These are phyloP conservation scores for Endoconidiophora laricicola DNA, from an alignment of 2,329 filamentous ascomycete genomes.

Conservation along the genomic window DNA sequence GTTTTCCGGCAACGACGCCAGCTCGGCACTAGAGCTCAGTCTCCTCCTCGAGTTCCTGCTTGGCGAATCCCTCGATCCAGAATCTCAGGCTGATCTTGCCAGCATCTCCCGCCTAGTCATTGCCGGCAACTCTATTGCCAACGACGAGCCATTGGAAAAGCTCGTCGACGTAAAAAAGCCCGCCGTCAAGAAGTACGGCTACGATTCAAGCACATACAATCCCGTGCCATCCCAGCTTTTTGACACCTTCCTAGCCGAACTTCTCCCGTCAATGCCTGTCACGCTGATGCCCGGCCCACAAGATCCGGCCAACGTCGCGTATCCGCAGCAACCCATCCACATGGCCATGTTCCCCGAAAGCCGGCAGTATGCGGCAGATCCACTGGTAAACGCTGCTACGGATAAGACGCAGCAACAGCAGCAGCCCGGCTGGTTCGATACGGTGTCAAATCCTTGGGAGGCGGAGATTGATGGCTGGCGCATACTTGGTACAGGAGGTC, in stretches of 20 bases:
- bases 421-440: constrained; percentile 62
- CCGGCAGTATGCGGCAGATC: constrained; percentile 45
- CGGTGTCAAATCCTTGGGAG: constrained; percentile 85
- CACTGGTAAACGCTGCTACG: constrained; percentile 16
- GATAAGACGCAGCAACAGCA: constrained; percentile 15
- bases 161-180: constrained; percentile 17
- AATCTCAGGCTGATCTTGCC: constrained; percentile 40
- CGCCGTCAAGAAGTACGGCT: constrained; percentile 71
- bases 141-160: constrained; percentile 26
- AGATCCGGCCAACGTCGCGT: constrained; percentile 76
- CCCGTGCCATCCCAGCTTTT: constrained; percentile 66
- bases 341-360: constrained; percentile 73
- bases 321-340: constrained; percentile 89
- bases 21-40: constrained; percentile 57
- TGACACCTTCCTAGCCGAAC: constrained; percentile 62
- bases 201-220: constrained; percentile 81
- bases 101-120: constrained; percentile 75
- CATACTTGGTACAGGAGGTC: constrained; percentile 70
- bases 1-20: constrained; percentile 57
- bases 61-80: constrained; percentile 54
- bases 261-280: constrained; percentile 74
- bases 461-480: constrained; percentile 82
- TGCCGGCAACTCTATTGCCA: constrained; percentile 79
- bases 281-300: constrained; percentile 71
- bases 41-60: constrained; percentile 76